Evolutionary conservation across 768 basidiomycete genomes (phyloP).

Genomic region (Udeniomyces megalosporus): DNA sequence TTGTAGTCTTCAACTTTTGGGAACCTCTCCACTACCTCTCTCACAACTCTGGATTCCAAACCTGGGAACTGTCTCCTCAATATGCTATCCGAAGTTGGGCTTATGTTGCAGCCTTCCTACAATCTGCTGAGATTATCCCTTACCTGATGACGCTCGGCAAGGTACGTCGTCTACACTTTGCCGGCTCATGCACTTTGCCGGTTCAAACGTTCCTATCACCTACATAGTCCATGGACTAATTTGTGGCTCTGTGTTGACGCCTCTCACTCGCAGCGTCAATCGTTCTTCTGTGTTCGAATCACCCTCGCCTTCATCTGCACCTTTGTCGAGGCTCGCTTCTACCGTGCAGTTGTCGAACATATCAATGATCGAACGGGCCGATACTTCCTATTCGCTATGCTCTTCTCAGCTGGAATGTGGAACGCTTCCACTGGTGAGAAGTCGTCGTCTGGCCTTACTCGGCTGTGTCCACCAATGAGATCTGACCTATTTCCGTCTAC

Average conservation of each 20-base stretch:
- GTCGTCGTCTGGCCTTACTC: too few relatives aligned
- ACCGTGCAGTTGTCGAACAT: slow-evolving; percentile 58
- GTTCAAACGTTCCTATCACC: too few relatives aligned
- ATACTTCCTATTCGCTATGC: slow-evolving; percentile 76
- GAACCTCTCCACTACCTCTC: slow-evolving; percentile 89
- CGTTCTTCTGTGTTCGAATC: slow-evolving; percentile 79
- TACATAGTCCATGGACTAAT: too few relatives aligned
- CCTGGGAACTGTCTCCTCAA: slow-evolving; percentile 86
- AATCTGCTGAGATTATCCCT: slow-evolving; percentile 40
- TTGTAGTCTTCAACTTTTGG: slow-evolving; percentile 92
- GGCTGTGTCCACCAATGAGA: too few relatives aligned
- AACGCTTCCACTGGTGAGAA: slow-evolving; percentile 61
- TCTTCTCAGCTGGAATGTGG: slow-evolving; percentile 89
- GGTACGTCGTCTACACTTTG: slow-evolving; percentile 38
- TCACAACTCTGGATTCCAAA: slow-evolving; percentile 79
- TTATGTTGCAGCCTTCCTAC: slow-evolving; percentile 67
- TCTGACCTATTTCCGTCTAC: too few relatives aligned
- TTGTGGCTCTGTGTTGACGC: too few relatives aligned
- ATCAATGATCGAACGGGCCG: slow-evolving; percentile 80
- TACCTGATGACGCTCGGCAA: slow-evolving; percentile 40
- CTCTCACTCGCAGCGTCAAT: slow-evolving; percentile 43
- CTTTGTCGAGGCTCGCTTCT: slow-evolving; percentile 65
- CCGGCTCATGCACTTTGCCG: too few relatives aligned
- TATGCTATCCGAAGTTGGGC: slow-evolving; percentile 92
- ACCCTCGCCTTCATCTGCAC: slow-evolving; percentile 56